Conservation (phyloP, 2,329 filamentous ascomycete genomes). For the Polytolypa hystricis region DNA sequence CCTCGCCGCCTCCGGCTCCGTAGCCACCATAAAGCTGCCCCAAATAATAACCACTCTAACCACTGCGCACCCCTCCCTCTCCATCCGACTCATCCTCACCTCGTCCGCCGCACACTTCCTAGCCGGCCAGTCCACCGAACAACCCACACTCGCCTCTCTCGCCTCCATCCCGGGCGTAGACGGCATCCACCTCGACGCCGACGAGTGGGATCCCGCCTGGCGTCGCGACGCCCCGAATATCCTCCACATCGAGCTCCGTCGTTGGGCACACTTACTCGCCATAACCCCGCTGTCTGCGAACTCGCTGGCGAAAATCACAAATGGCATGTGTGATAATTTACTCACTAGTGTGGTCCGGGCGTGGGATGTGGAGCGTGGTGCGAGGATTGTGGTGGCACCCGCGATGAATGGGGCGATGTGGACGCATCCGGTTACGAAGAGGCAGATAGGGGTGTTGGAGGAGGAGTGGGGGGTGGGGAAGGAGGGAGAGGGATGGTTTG, state of each 20-base stretch:
- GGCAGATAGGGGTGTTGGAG: slow-evolving; percentile 56
- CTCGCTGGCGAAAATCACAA: slow-evolving; percentile 69
- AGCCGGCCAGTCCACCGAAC: slow-evolving; percentile 61
- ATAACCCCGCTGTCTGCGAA: slow-evolving; percentile 78
- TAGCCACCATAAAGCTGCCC: slow-evolving; percentile 80
- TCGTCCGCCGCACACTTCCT: slow-evolving; percentile 65
- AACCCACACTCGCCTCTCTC: slow-evolving; percentile 56
- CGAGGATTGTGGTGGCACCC: slow-evolving; percentile 59
- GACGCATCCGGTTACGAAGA: slow-evolving; percentile 64
- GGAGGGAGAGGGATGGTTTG: too few species aligned
- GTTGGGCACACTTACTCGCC: slow-evolving; percentile 70
- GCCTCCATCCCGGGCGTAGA: slow-evolving; percentile 59
- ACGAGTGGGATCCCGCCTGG: slow-evolving; percentile 78
- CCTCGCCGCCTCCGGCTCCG: slow-evolving; percentile 57
- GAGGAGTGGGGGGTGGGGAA: slow-evolving; percentile 69
- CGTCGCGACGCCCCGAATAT: slow-evolving; percentile 65
- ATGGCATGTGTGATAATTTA: slow-evolving; percentile 68
- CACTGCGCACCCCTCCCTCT: slow-evolving; percentile 43
- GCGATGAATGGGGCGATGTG: slow-evolving; percentile 86
- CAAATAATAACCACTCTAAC: slow-evolving; percentile 44
- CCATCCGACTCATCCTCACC: slow-evolving; percentile 78
- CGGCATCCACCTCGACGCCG: slow-evolving; percentile 68
- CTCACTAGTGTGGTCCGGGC: slow-evolving; percentile 65
- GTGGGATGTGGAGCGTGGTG: slow-evolving; percentile 61
- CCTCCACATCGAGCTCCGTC: slow-evolving; percentile 77